Percentiles rank a stretch among this genome's conserved stretches.
These are phyloP conservation scores for Vaccinium vitisidaea DNA, from an alignment of 148 eudicot species.

Conservation along the genomic window DNA sequence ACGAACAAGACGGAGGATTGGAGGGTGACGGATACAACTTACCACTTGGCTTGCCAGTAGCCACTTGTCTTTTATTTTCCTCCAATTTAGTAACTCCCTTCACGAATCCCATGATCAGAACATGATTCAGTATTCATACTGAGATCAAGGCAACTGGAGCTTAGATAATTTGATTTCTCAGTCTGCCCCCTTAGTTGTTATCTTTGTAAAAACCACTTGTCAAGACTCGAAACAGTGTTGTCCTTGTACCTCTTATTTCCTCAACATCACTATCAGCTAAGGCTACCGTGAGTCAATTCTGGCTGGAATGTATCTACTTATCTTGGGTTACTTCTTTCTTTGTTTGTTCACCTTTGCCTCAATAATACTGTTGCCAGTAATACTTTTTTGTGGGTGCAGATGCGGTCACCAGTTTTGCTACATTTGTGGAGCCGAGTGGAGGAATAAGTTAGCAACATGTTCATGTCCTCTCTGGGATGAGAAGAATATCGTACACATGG, in stretches of 20 bases:
- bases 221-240: background rate
- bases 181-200: background rate
- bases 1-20: background rate
- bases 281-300: background rate
- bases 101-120: background rate
- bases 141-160: background rate
- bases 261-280: background rate
- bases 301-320: background rate
- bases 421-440: slow-evolving; percentile 46
- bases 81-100: background rate
- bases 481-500: slow-evolving; percentile 10
- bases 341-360: background rate
- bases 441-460: slow-evolving; percentile 40
- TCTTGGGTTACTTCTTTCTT: background rate
- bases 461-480: slow-evolving; percentile 51
- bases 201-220: background rate
- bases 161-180: background rate
- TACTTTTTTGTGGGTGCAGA: slow-evolving; percentile 12
- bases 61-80: background rate
- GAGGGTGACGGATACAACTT: background rate
- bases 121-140: background rate
- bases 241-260: background rate
- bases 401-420: slow-evolving; percentile 46
- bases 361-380: background rate
- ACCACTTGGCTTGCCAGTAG: background rate